Evolutionary conservation across 2,329 filamentous ascomycete species (phyloP).

Genomic region (Aspergillus ibericus): DNA sequence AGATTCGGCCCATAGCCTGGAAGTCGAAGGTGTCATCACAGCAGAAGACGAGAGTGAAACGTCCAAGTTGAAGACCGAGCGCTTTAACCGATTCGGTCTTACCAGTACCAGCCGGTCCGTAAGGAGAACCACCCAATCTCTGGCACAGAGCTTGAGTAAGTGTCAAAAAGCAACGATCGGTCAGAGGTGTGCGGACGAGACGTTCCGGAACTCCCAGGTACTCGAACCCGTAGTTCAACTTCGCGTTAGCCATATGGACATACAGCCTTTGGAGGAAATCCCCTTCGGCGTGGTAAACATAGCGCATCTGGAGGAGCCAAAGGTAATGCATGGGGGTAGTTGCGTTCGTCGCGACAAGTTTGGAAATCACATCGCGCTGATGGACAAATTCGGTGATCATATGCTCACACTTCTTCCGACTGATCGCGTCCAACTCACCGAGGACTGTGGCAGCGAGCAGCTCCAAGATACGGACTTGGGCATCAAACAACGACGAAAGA

Average conservation of each 20-base stretch:
- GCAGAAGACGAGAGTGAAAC: slow-evolving; percentile 98
- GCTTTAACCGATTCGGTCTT: slow-evolving; percentile 99
- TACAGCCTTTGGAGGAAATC: slow-evolving; percentile 78
- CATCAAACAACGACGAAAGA: slow-evolving; percentile 71
- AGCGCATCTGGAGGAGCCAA: slow-evolving; percentile 97
- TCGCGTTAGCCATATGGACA: slow-evolving; percentile 96
- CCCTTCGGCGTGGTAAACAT: slow-evolving; percentile 80
- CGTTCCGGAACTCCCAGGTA: slow-evolving; percentile 96
- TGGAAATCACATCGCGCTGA: slow-evolving; percentile 90
- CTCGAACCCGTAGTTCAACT: slow-evolving; percentile 94
- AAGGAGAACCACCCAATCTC: slow-evolving; percentile 91
- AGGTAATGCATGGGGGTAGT: slow-evolving; percentile 76
- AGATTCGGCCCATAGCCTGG: slow-evolving; percentile 99
- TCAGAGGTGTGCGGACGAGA: slow-evolving; percentile 92
- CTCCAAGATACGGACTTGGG: slow-evolving; percentile 80
- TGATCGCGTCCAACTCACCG: slow-evolving; percentile 80
- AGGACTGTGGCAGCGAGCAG: slow-evolving; percentile 86
- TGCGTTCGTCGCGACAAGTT: slow-evolving; percentile 74
- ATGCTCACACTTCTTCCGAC: slow-evolving; percentile 96
- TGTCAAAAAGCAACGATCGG: slow-evolving; percentile 96
- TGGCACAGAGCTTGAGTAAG: slow-evolving; percentile 95
- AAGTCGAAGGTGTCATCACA: slow-evolving; percentile 99
- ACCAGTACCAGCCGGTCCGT: slow-evolving; percentile 94
- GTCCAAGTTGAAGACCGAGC: slow-evolving; percentile 89
- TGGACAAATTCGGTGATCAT: slow-evolving; percentile 99